A percentile compares a stretch with the other conserved stretches of the same genome.
These are phyloP conservation scores for Lentinula detonsa DNA, from an alignment of 768 basidiomycete species.

Conservation along the genomic window DNA sequence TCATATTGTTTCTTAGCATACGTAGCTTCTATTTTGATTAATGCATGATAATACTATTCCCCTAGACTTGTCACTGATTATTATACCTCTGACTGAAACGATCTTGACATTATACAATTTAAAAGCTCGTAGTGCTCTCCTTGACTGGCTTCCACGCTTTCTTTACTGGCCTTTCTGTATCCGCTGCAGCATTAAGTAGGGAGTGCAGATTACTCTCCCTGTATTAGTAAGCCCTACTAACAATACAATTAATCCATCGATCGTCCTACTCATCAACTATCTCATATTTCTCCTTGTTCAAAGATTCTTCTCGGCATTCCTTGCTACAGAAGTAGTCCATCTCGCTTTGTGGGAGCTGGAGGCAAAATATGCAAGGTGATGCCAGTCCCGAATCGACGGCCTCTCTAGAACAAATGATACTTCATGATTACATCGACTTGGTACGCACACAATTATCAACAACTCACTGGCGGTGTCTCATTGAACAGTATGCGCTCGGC, in stretches of 20 bases:
- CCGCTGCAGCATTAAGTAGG: no score
- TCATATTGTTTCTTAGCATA: no score
- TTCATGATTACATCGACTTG: conserved; percentile 4
- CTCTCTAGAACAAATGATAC: conserved; percentile 35
- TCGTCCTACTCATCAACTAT: not conserved
- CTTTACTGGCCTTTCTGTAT: no score
- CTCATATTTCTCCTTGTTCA: conserved; percentile 35
- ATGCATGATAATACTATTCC: no score
- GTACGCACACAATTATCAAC: not conserved
- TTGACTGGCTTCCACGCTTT: no score
- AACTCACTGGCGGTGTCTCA: conserved; percentile 58
- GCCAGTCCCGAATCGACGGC: conserved; percentile 48
- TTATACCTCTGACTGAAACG: no score
- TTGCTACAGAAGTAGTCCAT: conserved; percentile 59
- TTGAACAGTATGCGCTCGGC: conserved; percentile 52
- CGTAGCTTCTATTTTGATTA: no score
- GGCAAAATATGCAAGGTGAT: conserved; percentile 59
- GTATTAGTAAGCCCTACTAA: no score
- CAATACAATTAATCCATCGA: not conserved
- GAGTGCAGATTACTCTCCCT: no score
- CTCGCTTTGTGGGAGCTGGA: conserved; percentile 50
- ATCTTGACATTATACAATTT: no score
- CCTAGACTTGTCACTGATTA: no score
- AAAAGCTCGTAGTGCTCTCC: no score
- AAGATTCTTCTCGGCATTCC: conserved; percentile 52